Evolutionary conservation across 2,329 filamentous ascomycete genomes (phyloP).

Genomic region (Anisogramma anomala): DNA sequence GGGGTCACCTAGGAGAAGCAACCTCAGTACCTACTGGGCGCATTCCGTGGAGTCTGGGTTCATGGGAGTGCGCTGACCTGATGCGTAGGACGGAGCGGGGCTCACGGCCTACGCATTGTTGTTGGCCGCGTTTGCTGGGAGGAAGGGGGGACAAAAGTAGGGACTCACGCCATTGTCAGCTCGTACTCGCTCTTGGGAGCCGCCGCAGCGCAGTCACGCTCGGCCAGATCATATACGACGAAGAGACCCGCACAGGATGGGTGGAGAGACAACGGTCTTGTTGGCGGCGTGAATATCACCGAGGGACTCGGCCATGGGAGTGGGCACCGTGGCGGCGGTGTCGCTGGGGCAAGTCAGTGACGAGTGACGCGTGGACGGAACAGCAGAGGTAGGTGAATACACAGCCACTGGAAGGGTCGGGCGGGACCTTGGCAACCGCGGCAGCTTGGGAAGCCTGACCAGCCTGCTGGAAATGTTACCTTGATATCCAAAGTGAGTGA

Average conservation of each 20-base stretch:
- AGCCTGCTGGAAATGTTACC: too few species aligned
- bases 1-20: conserved; percentile 26
- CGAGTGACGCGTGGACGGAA: neutral
- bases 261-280: conserved; percentile 16
- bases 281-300: conserved; percentile 25
- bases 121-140: conserved; percentile 48
- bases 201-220: conserved; percentile 45
- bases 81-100: conserved; percentile 34
- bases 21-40: neutral
- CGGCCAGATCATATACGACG: conserved; percentile 47
- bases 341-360: conserved; percentile 26
- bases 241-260: conserved; percentile 35
- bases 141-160: conserved; percentile 4
- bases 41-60: neutral
- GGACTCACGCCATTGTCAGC: conserved; percentile 32
- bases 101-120: conserved; percentile 39
- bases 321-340: conserved; percentile 35
- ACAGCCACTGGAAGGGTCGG: conserved; percentile 43
- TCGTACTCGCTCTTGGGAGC: conserved; percentile 46
- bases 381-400: conserved; percentile 17
- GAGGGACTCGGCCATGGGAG: conserved; percentile 33
- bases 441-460: conserved; percentile 40
- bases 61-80: conserved; percentile 17
- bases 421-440: conserved; percentile 39
- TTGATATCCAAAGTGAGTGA: too few species aligned